Conservation (phyloP, 306 rosid genomes). For the Crataegus laevigata region DNA sequence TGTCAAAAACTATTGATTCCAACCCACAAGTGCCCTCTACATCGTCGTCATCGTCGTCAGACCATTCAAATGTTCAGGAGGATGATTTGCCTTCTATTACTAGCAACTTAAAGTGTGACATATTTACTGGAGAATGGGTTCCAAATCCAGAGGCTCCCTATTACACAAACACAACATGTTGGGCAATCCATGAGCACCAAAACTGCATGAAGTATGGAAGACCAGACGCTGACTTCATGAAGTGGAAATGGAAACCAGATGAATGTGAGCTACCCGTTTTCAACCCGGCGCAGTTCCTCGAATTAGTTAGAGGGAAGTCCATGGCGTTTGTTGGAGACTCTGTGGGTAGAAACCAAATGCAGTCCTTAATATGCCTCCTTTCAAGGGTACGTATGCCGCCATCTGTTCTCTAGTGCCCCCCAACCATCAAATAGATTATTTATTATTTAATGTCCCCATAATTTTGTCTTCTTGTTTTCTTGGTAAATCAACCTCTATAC, state of each 20-base stretch:
- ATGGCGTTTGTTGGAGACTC: conserved; percentile 93
- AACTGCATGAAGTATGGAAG: conserved; percentile 85
- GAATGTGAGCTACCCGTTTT: conserved; percentile 68
- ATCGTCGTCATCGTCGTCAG: background rate
- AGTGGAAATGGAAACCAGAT: conserved; percentile 87
- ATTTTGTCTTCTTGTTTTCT: background rate
- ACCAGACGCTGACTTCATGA: conserved; percentile 67
- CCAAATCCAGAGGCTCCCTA: conserved; percentile 74
- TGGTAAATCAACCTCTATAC: no score
- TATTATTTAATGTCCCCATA: background rate
- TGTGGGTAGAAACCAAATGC: conserved; percentile 91
- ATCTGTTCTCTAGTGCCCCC: background rate
- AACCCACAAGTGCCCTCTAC: background rate
- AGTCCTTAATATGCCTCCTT: conserved; percentile 61
- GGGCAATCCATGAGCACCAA: conserved; percentile 89
- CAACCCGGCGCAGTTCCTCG: conserved; percentile 74
- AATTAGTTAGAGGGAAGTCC: conserved; percentile 64
- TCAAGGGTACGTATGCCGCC: conserved; percentile 16
- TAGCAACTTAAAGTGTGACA: conserved; percentile 45
- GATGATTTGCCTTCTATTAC: background rate
- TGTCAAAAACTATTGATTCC: background rate
- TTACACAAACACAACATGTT: conserved; percentile 64
- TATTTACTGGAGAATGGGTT: conserved; percentile 78
- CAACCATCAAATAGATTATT: background rate
- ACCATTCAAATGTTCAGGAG: background rate